Conservation (phyloP, 345 rosid species). For the Raphanus raphanistrum region DNA sequence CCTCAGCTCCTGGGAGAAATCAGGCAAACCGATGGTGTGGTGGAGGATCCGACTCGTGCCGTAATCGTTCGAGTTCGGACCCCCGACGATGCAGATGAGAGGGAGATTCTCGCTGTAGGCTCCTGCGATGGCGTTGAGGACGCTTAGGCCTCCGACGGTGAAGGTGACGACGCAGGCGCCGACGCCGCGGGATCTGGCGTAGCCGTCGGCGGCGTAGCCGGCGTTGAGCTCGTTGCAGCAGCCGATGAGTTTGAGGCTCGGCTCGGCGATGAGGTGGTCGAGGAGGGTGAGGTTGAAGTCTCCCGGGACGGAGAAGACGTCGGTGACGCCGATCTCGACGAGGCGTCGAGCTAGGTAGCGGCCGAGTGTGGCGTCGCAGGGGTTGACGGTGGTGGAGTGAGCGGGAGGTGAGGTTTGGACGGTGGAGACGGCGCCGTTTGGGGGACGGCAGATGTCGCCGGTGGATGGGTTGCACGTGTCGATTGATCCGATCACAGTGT, state of each 20-base stretch:
- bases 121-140: conserved; percentile 64
- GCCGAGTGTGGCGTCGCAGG: conserved; percentile 55
- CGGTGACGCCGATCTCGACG: conserved; percentile 62
- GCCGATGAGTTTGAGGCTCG: conserved; percentile 53
- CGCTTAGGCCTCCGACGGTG: conserved; percentile 68
- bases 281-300: conserved; percentile 73
- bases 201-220: conserved; percentile 70
- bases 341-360: conserved; percentile 66
- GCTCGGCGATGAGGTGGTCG: conserved; percentile 68
- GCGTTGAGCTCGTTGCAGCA: conserved; percentile 84
- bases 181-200: conserved; percentile 64
- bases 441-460: conserved; percentile 34
- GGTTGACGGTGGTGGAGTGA: conserved; percentile 16
- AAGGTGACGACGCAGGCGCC: conserved; percentile 73
- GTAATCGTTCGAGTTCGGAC: conserved; percentile 67
- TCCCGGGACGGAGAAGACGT: conserved; percentile 68
- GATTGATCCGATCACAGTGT: conserved; percentile 39
- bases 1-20: conserved; percentile 57
- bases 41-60: conserved; percentile 63
- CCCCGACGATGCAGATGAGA: conserved; percentile 60
- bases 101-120: conserved; percentile 68
- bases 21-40: conserved; percentile 64
- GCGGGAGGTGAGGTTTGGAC: conserved; percentile 24
- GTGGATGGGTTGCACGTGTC: conserved; percentile 29
- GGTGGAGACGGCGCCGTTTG: conserved; percentile 33